A percentile compares a stretch with the other conserved stretches of the same genome.
phyloP scores from a whole-genome alignment of 306 rosid genomes.

The Cyclanthera cordifolia region DNA sequence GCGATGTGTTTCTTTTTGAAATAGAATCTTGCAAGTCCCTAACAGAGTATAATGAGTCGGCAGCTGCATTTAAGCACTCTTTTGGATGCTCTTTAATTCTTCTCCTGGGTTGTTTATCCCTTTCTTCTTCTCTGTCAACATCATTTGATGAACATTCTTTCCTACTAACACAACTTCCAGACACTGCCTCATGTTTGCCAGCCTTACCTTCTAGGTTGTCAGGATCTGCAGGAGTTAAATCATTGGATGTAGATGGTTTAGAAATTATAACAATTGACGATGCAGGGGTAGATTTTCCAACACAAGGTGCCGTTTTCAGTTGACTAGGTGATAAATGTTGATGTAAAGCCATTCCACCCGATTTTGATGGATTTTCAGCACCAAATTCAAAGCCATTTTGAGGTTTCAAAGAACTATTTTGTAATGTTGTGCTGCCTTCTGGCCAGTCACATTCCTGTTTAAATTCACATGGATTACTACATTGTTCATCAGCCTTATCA shows the following conservation, averaged over 20 bases:
- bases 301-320: slow-evolving; percentile 28
- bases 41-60: slow-evolving; percentile 38
- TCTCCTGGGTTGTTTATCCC: slow-evolving; percentile 36
- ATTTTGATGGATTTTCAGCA: slow-evolving; percentile 46
- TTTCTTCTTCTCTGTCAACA: slow-evolving; percentile 39
- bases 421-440: slow-evolving; percentile 31
- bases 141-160: slow-evolving; percentile 43
- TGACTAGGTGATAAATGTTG: slow-evolving; percentile 25
- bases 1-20: slow-evolving; percentile 42
- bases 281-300: slow-evolving; percentile 43
- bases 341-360: slow-evolving; percentile 24
- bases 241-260: slow-evolving; percentile 28
- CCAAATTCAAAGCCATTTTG: slow-evolving; percentile 37
- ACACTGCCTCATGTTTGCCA: slow-evolving; percentile 30
- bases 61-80: slow-evolving; percentile 31
- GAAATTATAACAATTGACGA: slow-evolving; percentile 33
- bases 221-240: slow-evolving; percentile 38
- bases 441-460: slow-evolving; percentile 45
- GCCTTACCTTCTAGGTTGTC: slow-evolving; percentile 27
- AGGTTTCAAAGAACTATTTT: slow-evolving; percentile 32
- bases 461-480: slow-evolving; percentile 28
- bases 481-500: slow-evolving; percentile 33
- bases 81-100: slow-evolving; percentile 52
- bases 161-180: slow-evolving; percentile 38
- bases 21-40: slow-evolving; percentile 47